Evolutionary conservation across 2,329 filamentous ascomycete species (phyloP), one percentile per base, ranked within the genome.

Genomic region (Madurella mycetomatis): DNA sequence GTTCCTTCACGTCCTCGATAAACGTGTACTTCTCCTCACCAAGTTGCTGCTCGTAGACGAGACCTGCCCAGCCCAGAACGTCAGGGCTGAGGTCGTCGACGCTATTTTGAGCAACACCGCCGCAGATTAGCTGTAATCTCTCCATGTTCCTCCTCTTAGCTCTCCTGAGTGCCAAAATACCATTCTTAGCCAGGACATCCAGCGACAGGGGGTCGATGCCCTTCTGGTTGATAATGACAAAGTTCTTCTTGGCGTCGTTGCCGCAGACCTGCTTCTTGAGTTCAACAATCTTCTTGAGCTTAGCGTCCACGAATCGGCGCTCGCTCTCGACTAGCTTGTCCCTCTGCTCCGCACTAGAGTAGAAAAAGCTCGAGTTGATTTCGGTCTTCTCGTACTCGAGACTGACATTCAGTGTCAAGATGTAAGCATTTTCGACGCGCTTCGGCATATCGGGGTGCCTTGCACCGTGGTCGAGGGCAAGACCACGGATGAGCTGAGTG

Each of bases 111-210:
- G 94, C 86, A 50, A 81, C 78, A 67, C 94, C 94, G 54, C 94
- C 94, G 69, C 92, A 96, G 57, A 97, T 84, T 60, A 99, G 84
- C 75, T 99, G 94, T 62, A 99, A 78, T 66, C 94, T 85, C 80
- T 99, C 94, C 94, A 99, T 99, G 77, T 99, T 99, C 70, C 94
- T 88, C 72, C 94, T 83, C 86, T 99, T 99, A 41, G 94, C 94
- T 70, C 94, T 83, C 66, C 94, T 85, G 59, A 99, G 83, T 50
- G 94, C 94, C 62, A 97, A 84, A 65, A 99, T 99, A 63, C 92
- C 92, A 70, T 99, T 97, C 84, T 99, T 99, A 61, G 94, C 92
- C 55, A 99, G 78, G 12, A 99, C 91, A 66, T 99, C 94, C 62
- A 99, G 81, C 51, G 92, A 96, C 58, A 99, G 79, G 18, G 94